phyloP scores from a whole-genome alignment of 768 basidiomycete species.

The Tricholoma furcatifolium region DNA sequence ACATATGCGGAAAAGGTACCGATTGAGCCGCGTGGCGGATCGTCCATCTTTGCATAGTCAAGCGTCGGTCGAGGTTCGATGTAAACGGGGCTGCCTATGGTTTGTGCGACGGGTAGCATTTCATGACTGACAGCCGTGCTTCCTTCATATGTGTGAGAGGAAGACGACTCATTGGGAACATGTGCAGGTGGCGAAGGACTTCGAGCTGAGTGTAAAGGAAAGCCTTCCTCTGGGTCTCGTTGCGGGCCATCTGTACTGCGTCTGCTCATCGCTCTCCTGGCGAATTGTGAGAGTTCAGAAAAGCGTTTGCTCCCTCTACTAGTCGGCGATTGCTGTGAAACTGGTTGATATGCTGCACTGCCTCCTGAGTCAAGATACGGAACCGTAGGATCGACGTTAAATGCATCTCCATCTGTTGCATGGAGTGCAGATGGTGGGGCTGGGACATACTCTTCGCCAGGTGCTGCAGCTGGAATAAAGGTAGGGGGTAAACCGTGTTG shows the following conservation, averaged over 20 bases:
- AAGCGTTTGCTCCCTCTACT: constrained; percentile 5
- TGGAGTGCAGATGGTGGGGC: constrained; percentile 6
- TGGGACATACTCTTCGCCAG: constrained; percentile 1
- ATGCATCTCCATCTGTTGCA: constrained; percentile 10
- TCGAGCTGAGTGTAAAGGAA: not conserved
- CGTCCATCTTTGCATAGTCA: constrained; percentile 36
- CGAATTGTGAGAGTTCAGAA: constrained; percentile 5
- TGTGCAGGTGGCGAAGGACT: not conserved
- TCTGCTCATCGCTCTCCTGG: constrained; percentile 15
- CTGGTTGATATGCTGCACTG: not conserved
- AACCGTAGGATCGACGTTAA: constrained; percentile 12
- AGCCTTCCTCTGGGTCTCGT: constrained; percentile 5
- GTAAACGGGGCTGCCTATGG: constrained; percentile 22
- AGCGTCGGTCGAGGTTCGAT: constrained; percentile 26
- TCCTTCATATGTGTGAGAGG: constrained; percentile 12
- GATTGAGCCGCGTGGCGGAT: constrained; percentile 21
- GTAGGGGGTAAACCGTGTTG: not conserved
- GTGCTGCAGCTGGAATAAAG: not conserved
- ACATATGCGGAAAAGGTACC: constrained; percentile 28
- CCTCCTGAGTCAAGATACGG: constrained; percentile 10
- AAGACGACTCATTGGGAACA: constrained; percentile 1
- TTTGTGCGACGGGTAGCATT: constrained; percentile 1
- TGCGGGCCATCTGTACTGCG: not conserved
- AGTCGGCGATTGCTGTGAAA: not conserved
- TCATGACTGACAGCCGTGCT: constrained; percentile 13